These are phyloP conservation scores for Volvariella surrecta DNA, from an alignment of 1,284 basidiomycete species.

Conservation along the genomic window DNA sequence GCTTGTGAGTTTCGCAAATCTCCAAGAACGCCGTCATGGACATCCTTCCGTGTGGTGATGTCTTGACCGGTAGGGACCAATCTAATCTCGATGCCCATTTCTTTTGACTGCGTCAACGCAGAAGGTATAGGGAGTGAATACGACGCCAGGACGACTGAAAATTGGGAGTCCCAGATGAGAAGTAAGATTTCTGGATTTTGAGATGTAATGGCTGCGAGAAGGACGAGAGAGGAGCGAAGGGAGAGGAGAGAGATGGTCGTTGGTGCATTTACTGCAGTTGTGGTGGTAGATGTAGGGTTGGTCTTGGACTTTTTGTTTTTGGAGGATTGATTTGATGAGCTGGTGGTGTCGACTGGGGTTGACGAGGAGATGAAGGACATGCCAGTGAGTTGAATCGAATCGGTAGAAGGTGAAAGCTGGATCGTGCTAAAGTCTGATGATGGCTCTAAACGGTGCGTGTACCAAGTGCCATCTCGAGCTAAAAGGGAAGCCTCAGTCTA, in stretches of 20 bases:
- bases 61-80: slow-evolving; percentile 18
- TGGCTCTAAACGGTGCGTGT: slow-evolving; percentile 30
- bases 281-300: slow-evolving; percentile 1
- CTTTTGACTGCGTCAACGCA: slow-evolving; percentile 20
- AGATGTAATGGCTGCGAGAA: slow-evolving; percentile 38
- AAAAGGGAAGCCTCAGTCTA: slow-evolving; percentile 6
- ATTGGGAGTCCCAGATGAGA: slow-evolving; percentile 68
- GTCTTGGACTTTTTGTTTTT: background rate
- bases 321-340: background rate
- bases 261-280: slow-evolving; percentile 1
- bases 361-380: slow-evolving; percentile 16
- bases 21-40: slow-evolving; percentile 16
- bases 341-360: slow-evolving; percentile 11
- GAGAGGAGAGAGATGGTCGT: slow-evolving; percentile 38
- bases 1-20: slow-evolving; percentile 30
- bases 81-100: too few species aligned
- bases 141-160: slow-evolving; percentile 53
- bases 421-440: slow-evolving; percentile 16
- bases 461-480: slow-evolving; percentile 39
- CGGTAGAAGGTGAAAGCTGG: slow-evolving; percentile 19
- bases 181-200: slow-evolving; percentile 42
- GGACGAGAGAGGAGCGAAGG: slow-evolving; percentile 53
- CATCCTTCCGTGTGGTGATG: slow-evolving; percentile 23
- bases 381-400: slow-evolving; percentile 30
- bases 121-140: slow-evolving; percentile 46